phyloP scores from a whole-genome alignment of 139 green algal species.

The Chlorella vulgaris region DNA sequence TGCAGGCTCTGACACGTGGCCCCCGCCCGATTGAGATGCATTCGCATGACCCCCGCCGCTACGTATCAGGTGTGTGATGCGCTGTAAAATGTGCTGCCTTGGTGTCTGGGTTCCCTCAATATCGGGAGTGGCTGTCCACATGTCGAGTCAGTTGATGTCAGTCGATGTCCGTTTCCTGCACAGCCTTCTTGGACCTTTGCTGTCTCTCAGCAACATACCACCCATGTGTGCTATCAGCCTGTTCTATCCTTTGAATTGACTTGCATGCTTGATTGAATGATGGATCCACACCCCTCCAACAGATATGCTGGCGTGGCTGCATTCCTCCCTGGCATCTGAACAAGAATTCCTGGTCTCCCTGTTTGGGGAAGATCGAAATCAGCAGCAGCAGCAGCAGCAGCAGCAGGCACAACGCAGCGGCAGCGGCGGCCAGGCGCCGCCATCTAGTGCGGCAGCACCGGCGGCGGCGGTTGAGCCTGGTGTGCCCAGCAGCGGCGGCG shows the following conservation, averaged over 20 bases:
- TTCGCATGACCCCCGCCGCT: constrained; percentile 88
- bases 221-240: too few relatives aligned
- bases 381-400: not conserved
- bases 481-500: not conserved
- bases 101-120: too few relatives aligned
- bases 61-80: constrained; percentile 45
- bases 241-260: too few relatives aligned
- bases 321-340: constrained; percentile 89
- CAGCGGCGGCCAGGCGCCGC: not conserved
- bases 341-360: constrained; percentile 87
- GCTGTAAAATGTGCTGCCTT: not conserved
- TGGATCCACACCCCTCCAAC: constrained; percentile 7
- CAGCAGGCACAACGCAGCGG: not conserved
- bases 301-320: constrained; percentile 98
- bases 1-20: constrained; percentile 86
- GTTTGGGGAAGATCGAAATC: constrained; percentile 71
- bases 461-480: not conserved
- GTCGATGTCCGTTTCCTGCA: too few relatives aligned
- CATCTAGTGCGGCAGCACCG: not conserved
- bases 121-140: too few relatives aligned
- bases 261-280: too few relatives aligned
- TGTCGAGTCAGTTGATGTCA: not conserved
- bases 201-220: too few relatives aligned
- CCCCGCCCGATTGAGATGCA: constrained; percentile 97
- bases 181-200: too few relatives aligned